Base-by-base conservation (phyloP, 2,329 filamentous ascomycete species). In the Ophiocordyceps robertsii region DNA sequence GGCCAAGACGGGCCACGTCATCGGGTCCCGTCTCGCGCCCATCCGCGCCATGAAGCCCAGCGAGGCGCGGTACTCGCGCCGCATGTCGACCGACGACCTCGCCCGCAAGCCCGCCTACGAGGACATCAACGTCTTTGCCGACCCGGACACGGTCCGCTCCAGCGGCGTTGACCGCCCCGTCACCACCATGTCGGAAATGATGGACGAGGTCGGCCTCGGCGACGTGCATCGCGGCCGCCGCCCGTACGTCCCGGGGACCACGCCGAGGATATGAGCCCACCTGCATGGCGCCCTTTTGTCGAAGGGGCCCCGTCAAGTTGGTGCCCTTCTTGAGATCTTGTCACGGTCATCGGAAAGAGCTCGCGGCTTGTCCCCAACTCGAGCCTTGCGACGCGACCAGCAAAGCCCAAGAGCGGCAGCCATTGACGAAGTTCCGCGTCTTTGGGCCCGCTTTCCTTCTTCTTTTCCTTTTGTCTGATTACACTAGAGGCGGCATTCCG, bases 121-220 rank as follows among this genome's bases (percentile, higher is more conserved):
- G 53, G 68, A 66, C 56, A 74, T 75, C 54, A 68, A 71, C 47
- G 61, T 76, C 9, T 74, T 72, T 44, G 68, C 68, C 1, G 71
- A 73, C 48, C 65, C 67, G 17, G 56, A 59, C 39, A 68, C 64
- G 1, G 61, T 68, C 21, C 60, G 53, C 4, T 29, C 19, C 31
- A 40, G 44, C 37, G 41, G 32, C 29, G 41, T 58, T 32, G 41
- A 59, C 43, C 53, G 54, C 29, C 58, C 61, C 31, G 52, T 58
- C 48, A 73, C 73, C 1, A 72, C 68, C 0, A 73, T 76, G 47
- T 67, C 68, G n/a, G 66, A 69, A 48, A 62, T 77, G 53, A 69
- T 76, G 66, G 62, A 70, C 43, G 58, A 65, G 46, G 69, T 67
- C 2, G 62, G 64, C 17, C 55, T 71, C 19, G 62, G 65, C 14